A percentile compares a stretch with the other conserved stretches of the same genome.
phyloP scores from a whole-genome alignment of 2,329 filamentous ascomycete genomes.

The Tolypocladium ovalisporum region DNA sequence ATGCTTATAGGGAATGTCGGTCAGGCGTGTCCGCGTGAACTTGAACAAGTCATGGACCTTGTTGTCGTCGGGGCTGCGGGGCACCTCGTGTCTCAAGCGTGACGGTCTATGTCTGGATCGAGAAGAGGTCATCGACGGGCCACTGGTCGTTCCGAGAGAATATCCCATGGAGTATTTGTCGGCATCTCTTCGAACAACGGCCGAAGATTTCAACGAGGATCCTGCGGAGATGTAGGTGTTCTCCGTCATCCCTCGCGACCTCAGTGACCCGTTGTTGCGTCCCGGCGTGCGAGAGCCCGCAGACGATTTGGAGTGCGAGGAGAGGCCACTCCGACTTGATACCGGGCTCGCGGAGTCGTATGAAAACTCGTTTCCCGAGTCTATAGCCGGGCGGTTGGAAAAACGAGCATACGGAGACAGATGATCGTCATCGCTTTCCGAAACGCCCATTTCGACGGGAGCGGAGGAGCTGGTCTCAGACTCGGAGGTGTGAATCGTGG shows the following conservation, averaged over 20 bases:
- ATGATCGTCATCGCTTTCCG: constrained; percentile 67
- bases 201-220: constrained; percentile 31
- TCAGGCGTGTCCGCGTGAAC: constrained; percentile 68
- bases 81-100: constrained; percentile 67
- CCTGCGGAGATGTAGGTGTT: constrained; percentile 60
- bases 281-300: constrained; percentile 40
- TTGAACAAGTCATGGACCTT: constrained; percentile 74
- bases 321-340: constrained; percentile 52
- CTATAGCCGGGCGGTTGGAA: constrained; percentile 54
- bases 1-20: constrained; percentile 71
- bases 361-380: constrained; percentile 44
- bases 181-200: constrained; percentile 19
- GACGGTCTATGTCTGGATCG: constrained; percentile 45
- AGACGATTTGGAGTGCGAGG: constrained; percentile 45
- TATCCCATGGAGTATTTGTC: constrained; percentile 46
- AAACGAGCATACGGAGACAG: constrained; percentile 67
- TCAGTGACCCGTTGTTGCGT: constrained; percentile 37
- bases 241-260: constrained; percentile 46
- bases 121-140: constrained; percentile 36
- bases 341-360: constrained; percentile 57
- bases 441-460: constrained; percentile 47
- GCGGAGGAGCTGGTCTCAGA: constrained; percentile 44
- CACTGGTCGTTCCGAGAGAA: constrained; percentile 23
- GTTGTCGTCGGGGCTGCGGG: constrained; percentile 64
- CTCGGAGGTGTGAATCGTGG: constrained; percentile 38